phyloP scores from a whole-genome alignment of 257 asterid genomes.

The Anisodus tanguticus region DNA sequence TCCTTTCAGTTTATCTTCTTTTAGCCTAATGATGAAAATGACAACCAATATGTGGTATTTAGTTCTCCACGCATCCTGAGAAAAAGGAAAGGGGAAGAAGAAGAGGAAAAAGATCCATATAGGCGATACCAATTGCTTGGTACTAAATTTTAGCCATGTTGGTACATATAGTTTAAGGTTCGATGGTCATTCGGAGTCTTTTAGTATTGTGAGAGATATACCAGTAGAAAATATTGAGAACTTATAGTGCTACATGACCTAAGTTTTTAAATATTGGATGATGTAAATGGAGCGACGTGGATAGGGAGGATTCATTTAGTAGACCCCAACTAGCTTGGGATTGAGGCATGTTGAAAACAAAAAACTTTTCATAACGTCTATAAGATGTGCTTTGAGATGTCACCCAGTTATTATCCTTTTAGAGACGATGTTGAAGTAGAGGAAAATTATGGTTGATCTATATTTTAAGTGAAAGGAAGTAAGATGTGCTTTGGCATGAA shows the following conservation, averaged over 20 bases:
- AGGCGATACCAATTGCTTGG: not conserved
- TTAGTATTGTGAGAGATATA: not conserved
- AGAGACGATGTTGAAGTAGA: not conserved
- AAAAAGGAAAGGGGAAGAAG: not conserved
- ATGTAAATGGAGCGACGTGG: not conserved
- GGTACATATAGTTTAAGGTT: not conserved
- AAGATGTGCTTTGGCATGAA: constrained; percentile 4
- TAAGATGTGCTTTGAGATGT: not conserved
- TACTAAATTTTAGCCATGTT: not conserved
- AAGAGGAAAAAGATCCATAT: not conserved
- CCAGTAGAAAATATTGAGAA: not conserved
- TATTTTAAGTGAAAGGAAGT: not conserved
- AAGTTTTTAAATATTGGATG: not conserved
- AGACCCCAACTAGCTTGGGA: not conserved
- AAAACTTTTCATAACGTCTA: not conserved
- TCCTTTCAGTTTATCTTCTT: not conserved
- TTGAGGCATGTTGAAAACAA: not conserved
- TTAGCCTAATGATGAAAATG: not conserved
- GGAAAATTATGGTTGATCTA: not conserved
- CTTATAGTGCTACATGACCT: not conserved
- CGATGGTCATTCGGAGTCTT: not conserved
- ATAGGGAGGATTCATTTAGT: not conserved
- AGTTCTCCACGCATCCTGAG: not conserved
- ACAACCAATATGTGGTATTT: not conserved
- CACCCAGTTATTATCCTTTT: not conserved